Percentiles rank a stretch among this genome's conserved stretches.
Evolutionary conservation across 352 stramenopile genomes (phyloP).

Genomic region (Sclerospora graminicola): DNA sequence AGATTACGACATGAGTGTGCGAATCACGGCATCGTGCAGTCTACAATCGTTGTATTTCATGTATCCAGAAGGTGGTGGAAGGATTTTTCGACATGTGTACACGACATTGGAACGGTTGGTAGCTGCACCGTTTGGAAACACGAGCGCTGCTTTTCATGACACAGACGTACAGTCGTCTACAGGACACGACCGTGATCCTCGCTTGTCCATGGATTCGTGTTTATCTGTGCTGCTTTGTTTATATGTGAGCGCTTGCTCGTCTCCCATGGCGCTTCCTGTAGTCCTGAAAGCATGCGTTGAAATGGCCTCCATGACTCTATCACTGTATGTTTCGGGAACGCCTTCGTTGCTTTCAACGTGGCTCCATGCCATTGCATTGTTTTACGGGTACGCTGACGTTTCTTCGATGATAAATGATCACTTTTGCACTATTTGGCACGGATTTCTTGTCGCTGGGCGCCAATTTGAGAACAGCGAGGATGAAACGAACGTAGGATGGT

Average conservation of each 20-base stretch:
- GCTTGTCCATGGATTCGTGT: constrained; percentile 24
- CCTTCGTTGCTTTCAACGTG: constrained; percentile 34
- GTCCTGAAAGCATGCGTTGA: constrained; percentile 41
- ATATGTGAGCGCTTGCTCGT: constrained; percentile 60
- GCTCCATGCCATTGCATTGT: constrained; percentile 29
- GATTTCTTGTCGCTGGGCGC: constrained; percentile 16
- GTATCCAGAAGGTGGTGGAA: constrained; percentile 56
- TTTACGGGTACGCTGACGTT: constrained; percentile 37
- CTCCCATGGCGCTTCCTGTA: constrained; percentile 35
- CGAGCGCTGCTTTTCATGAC: constrained; percentile 1
- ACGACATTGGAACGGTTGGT: constrained; percentile 19
- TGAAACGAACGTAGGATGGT: not conserved
- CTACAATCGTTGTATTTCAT: constrained; percentile 74
- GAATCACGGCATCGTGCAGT: constrained; percentile 27
- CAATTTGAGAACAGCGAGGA: not conserved
- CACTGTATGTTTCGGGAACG: constrained; percentile 23
- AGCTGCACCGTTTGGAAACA: constrained; percentile 3
- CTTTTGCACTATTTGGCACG: constrained; percentile 52
- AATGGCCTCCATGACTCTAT: constrained; percentile 27
- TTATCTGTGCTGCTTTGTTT: constrained; percentile 41
- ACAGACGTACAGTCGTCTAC: constrained; percentile 1
- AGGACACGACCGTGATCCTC: constrained; percentile 8
- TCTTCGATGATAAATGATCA: constrained; percentile 50
- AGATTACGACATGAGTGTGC: constrained; percentile 50
- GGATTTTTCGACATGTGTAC: constrained; percentile 49